Evolutionary conservation across 2,329 filamentous ascomycete genomes (phyloP).

Genomic region (Huntiella bhutanensis): DNA sequence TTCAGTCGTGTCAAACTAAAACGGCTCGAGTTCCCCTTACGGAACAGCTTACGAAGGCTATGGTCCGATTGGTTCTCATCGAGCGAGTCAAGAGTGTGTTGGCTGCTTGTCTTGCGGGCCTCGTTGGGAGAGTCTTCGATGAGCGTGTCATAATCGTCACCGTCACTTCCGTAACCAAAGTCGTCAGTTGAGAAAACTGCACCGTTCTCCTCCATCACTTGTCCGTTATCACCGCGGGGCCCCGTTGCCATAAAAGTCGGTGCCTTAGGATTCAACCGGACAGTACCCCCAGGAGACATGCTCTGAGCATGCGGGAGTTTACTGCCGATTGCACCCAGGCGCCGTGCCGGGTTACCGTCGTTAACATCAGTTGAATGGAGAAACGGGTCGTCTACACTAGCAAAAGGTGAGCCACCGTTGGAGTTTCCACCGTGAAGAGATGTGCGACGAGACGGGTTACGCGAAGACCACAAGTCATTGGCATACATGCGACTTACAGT

Average conservation of each 20-base stretch:
- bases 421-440: constrained; percentile 63
- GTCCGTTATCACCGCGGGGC: constrained; percentile 27
- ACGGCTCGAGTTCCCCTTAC: constrained; percentile 47
- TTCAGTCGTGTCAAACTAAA: constrained; percentile 39
- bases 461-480: constrained; percentile 32
- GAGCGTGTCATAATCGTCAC: constrained; percentile 10
- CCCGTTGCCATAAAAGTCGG: constrained; percentile 69
- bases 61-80: constrained; percentile 30
- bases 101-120: constrained; percentile 29
- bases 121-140: constrained; percentile 31
- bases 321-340: constrained; percentile 59
- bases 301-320: constrained; percentile 30
- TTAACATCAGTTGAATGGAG: constrained; percentile 37
- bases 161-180: background rate
- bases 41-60: constrained; percentile 40
- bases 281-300: constrained; percentile 32
- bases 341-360: constrained; percentile 30
- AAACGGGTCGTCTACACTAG: constrained; percentile 46
- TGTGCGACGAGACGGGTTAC: constrained; percentile 60
- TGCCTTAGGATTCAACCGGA: constrained; percentile 66
- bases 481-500: constrained; percentile 48
- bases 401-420: constrained; percentile 17
- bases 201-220: constrained; percentile 17
- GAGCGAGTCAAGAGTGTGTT: constrained; percentile 35
- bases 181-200: background rate